phyloP scores from a whole-genome alignment of 2,329 filamentous ascomycete species.

The Neonectria faginata region DNA sequence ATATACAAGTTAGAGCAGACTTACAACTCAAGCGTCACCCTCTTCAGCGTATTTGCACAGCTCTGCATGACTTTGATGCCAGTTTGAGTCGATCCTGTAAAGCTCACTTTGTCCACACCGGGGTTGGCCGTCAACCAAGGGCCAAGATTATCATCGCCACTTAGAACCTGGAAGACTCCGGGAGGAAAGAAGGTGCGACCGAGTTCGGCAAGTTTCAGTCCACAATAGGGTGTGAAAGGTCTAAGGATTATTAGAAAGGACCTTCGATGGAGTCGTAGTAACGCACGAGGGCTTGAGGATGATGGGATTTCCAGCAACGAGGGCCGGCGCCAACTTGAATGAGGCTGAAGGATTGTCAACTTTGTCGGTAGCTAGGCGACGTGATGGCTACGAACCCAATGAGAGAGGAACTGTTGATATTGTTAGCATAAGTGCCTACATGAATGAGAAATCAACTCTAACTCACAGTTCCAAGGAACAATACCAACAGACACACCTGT shows the following conservation, averaged over 20 bases:
- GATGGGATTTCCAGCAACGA: slow-evolving; percentile 67
- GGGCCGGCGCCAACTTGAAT: slow-evolving; percentile 64
- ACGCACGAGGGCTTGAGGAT: slow-evolving; percentile 65
- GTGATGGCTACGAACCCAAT: neutral
- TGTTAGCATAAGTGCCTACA: neutral
- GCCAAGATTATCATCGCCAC: slow-evolving; percentile 70
- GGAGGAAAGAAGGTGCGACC: slow-evolving; percentile 67
- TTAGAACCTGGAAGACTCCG: slow-evolving; percentile 70
- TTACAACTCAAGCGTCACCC: slow-evolving; percentile 68
- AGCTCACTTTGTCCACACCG: slow-evolving; percentile 69
- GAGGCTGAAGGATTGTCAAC: neutral
- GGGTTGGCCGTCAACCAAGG: slow-evolving; percentile 69
- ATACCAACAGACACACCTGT: slow-evolving; percentile 57
- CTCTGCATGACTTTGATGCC: slow-evolving; percentile 70
- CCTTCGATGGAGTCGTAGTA: neutral
- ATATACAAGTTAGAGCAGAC: neutral
- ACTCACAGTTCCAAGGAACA: slow-evolving; percentile 64
- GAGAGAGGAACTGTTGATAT: slow-evolving; percentile 3
- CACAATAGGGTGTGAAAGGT: slow-evolving; percentile 67
- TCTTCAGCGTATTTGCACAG: slow-evolving; percentile 66
- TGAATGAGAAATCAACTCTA: neutral
- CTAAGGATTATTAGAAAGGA: neutral
- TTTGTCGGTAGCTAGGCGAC: neutral
- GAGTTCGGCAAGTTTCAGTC: slow-evolving; percentile 69
- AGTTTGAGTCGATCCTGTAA: slow-evolving; percentile 70